A percentile compares a stretch with the other conserved stretches of the same genome.
These are phyloP conservation scores for Podaxis sp. DNA, from an alignment of 768 basidiomycete genomes.

Conservation along the genomic window DNA sequence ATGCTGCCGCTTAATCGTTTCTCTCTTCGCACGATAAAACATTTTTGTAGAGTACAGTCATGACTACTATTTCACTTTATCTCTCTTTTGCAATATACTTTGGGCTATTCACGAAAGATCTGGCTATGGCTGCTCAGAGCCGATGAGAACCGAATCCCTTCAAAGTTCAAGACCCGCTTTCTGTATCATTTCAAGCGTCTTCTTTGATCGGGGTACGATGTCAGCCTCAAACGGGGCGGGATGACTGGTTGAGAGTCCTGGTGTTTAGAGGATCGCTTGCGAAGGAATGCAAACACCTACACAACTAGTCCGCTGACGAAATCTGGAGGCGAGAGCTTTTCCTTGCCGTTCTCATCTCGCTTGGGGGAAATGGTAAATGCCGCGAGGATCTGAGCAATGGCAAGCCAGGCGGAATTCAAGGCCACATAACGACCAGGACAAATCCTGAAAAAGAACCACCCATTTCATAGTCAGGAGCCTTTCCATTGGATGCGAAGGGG, in stretches of 20 bases:
- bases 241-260: slow-evolving; percentile 19
- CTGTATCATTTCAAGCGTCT: slow-evolving; percentile 21
- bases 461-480: neutral
- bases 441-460: slow-evolving; percentile 22
- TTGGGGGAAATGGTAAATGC: slow-evolving; percentile 31
- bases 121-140: neutral
- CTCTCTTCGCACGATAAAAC: neutral
- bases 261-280: neutral
- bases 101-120: neutral
- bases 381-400: slow-evolving; percentile 28
- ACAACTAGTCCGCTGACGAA: slow-evolving; percentile 27
- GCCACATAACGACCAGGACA: slow-evolving; percentile 38
- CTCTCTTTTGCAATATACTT: neutral
- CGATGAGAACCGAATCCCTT: neutral
- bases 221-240: slow-evolving; percentile 24
- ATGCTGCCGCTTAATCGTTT: neutral
- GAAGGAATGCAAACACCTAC: slow-evolving; percentile 13
- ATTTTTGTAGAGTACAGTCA: slow-evolving; percentile 11
- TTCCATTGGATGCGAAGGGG: neutral
- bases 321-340: slow-evolving; percentile 23
- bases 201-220: slow-evolving; percentile 21
- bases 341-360: slow-evolving; percentile 29
- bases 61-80: slow-evolving; percentile 8
- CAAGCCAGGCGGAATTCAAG: slow-evolving; percentile 30
- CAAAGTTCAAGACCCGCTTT: slow-evolving; percentile 14